Percentiles rank a stretch among this genome's conserved stretches.
Evolutionary conservation across 495 filamentous ascomycete genomes (phyloP).

Genomic region (Penicillium macrosclerotiorum): DNA sequence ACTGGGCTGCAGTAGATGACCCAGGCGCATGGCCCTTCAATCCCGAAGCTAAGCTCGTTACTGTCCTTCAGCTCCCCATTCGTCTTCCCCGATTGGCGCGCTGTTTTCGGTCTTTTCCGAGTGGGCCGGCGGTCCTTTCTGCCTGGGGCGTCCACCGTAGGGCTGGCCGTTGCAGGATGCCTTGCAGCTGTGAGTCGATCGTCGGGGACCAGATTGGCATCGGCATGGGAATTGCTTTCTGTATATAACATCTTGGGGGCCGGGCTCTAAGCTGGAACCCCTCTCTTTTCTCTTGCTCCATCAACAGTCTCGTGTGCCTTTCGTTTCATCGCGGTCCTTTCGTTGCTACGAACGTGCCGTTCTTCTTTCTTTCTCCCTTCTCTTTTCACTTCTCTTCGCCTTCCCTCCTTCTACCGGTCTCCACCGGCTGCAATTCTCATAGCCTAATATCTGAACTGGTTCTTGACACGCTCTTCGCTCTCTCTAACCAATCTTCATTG

Average conservation of each 20-base stretch:
- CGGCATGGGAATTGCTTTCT: too few species aligned
- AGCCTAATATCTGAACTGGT: background rate
- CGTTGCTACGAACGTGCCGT: too few species aligned
- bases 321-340: too few species aligned
- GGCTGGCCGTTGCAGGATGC: constrained; percentile 23
- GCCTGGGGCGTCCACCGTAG: constrained; percentile 24
- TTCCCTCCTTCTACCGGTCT: background rate
- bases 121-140: constrained; percentile 4
- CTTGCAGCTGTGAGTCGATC: too few species aligned
- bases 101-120: constrained; percentile 21
- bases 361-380: background rate
- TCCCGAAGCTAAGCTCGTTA: constrained; percentile 6
- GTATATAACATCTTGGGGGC: too few species aligned
- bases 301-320: too few species aligned
- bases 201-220: too few species aligned
- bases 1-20: too few species aligned
- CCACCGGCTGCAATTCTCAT: background rate
- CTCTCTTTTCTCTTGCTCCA: too few species aligned
- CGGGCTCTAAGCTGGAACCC: too few species aligned
- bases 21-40: constrained; percentile 2
- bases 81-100: constrained; percentile 11
- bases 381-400: background rate
- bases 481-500: background rate
- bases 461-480: background rate
- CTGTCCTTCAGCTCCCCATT: background rate